Base-by-base conservation (phyloP, 2,329 filamentous ascomycete species). In the Cercospora sp. region DNA sequence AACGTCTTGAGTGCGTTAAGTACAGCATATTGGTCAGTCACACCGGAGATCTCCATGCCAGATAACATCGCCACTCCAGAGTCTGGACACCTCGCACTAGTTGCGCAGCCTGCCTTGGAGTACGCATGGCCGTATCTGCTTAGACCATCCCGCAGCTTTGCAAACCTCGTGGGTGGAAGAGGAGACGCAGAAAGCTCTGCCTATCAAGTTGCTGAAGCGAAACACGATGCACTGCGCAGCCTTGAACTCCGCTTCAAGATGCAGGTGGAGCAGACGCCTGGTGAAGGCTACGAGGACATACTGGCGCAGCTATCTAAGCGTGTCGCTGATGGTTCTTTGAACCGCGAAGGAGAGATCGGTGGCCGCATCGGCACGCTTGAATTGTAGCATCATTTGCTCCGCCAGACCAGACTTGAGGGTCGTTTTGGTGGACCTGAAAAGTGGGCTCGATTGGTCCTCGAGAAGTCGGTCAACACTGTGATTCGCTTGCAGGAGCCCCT, bases 111-210 rank as follows among this genome's bases (percentile, higher is more conserved):
- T 59, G 85, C 81, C 57, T 79, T 83, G 66, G 84, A 79, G 63
- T 81, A 81, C 2, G 80, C 88, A 0, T 75, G 89, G 0, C 86
- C 87, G 0, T 87, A 85, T 72, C 79, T 89, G 2, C 82, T 89
- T 65, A 85, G 84, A 64, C 85, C 86, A 3, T 83, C 87, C 1
- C 83, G 84, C 31, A 84, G 83, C 0, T 88, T 86, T 68, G 83
- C 84, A 12, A 87, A 86, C 64, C 81, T 88, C n/a, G 86, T 88
- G 0, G 85, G 84, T 13, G 86, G 87, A 9, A 80, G 83, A 9
- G 85, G 84, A 2, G 87, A 88, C 73, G 78, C 83, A 0, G 85
- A 88, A 73, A 86, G 83, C 69, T 82, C 85, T 1, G 85, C 86
- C 3, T 88, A 86, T 78, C 83, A 84, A 69, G 81, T 89, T 51